Conservation (phyloP, 208 protist species). For the Leishmania arabica region DNA sequence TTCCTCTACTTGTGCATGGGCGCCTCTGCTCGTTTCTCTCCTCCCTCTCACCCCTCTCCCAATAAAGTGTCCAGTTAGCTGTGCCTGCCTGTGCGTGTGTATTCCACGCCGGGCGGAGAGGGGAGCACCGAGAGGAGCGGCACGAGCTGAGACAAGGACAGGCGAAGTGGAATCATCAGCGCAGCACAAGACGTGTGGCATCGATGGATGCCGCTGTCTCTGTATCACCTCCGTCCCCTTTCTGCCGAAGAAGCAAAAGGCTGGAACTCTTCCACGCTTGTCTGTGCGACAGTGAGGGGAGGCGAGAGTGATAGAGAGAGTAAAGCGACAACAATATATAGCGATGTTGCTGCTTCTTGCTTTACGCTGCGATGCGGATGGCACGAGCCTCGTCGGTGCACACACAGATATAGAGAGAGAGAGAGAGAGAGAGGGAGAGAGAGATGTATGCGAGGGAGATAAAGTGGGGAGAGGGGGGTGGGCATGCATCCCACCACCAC, state of each 20-base stretch:
- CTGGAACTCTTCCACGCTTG: neutral
- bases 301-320: neutral
- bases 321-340: neutral
- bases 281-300: neutral
- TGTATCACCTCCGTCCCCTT: neutral
- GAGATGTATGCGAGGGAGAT: neutral
- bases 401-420: neutral
- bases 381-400: neutral
- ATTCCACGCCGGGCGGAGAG: neutral
- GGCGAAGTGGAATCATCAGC: neutral
- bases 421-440: neutral
- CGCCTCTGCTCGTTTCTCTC: neutral
- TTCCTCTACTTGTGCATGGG: neutral
- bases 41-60: neutral
- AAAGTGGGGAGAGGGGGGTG: neutral
- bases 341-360: neutral
- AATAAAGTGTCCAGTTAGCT: slow-evolving; percentile 5
- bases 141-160: neutral
- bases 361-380: neutral
- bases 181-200: neutral
- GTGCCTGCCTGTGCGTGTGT: neutral
- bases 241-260: neutral
- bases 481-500: neutral
- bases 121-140: neutral
- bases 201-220: neutral